Conservation (phyloP, 148 eudicot genomes). For the Fagopyrum homotropicum region DNA sequence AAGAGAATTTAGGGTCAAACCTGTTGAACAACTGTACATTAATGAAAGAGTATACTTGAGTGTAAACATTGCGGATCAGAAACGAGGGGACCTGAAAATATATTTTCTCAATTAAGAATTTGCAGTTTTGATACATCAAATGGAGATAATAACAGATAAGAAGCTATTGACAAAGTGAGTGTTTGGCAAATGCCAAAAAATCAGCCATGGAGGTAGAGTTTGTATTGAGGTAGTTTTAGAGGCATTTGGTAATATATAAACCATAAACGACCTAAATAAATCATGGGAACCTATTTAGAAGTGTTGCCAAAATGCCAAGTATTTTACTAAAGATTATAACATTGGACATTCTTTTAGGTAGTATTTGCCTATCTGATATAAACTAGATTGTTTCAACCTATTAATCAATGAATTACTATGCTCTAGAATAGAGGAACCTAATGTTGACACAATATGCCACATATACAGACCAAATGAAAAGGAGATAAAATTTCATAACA, state of each 20-base stretch:
- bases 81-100: slow-evolving; percentile 71
- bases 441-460: neutral
- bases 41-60: slow-evolving; percentile 78
- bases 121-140: neutral
- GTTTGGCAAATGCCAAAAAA: too few relatives aligned
- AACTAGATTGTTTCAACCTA: neutral
- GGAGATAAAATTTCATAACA: neutral
- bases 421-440: too few relatives aligned
- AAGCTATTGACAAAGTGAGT: neutral
- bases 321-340: neutral
- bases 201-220: too few relatives aligned
- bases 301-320: neutral
- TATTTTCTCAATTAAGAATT: neutral
- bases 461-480: neutral
- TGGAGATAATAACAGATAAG: neutral
- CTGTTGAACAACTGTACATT: slow-evolving; percentile 93
- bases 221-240: too few relatives aligned
- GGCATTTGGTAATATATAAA: too few relatives aligned
- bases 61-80: slow-evolving; percentile 73
- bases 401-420: too few relatives aligned
- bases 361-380: too few relatives aligned
- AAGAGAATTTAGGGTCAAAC: slow-evolving; percentile 26
- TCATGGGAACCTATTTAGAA: neutral
- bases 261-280: neutral
- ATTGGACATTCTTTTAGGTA: neutral